Evolutionary conservation across 2,329 filamentous ascomycete species (phyloP), one percentile per base, ranked within the genome.

Genomic region (Clarireedia sp.): DNA sequence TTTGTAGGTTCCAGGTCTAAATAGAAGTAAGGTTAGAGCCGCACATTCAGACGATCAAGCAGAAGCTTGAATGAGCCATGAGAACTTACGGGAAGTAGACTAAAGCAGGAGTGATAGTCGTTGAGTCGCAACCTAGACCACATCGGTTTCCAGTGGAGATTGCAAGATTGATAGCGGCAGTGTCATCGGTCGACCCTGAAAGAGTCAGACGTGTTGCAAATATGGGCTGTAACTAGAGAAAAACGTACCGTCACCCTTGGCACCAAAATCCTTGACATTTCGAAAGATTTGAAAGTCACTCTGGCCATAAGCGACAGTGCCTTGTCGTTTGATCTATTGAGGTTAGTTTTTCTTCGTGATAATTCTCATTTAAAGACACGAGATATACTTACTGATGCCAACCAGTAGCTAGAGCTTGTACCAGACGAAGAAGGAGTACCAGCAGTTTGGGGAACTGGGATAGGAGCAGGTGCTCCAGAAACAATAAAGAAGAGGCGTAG

Each of bases 101-200:
- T 14, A 97, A 75, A 24, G 89, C 92, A 0, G 92, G 92, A 1
- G 83, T 82, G n/a, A 81, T 80, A 3, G 92, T 97, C 33, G 81
- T 82, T 1, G 90, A 95, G 68, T 94, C 87, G 68, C 92, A 97
- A 59, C 83, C 82, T 60, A 81, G 69, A 40, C 89, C 90, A 68
- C 92, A 97, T 44, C 92, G 87, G 64, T 79, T 77, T 26, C 90
- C 89, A n/a, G 82, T 80, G 5, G 81, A 77, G 65, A 96, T 87
- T 61, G 90, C 90, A 41, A 74, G 71, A 74, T 96, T 96, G 78
- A 97, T 96, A 55, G 91, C 89, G 0, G 72, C 64, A 0, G 91
- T 96, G 68, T 96, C 91, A 69, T 97, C 92, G 24, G 86, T 87
- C 0, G 74, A 71, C 14, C 84, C 84, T 63, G 40, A 14, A 53